phyloP scores from a whole-genome alignment of 352 stramenopile species.

The Globisporangium okanoganense region DNA sequence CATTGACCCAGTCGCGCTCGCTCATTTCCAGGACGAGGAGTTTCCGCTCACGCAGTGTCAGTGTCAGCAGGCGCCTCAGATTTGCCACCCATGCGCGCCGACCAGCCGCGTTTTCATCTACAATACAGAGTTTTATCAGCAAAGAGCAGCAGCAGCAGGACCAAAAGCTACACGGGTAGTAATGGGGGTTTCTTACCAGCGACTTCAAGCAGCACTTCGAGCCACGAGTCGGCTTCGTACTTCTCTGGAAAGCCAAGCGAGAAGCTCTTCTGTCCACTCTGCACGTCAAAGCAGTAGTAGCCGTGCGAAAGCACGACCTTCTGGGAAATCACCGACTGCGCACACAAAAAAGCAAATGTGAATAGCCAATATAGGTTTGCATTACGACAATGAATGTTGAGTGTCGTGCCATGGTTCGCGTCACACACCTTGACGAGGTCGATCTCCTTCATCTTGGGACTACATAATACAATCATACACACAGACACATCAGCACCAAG shows the following conservation, averaged over 20 bases:
- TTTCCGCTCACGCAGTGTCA: constrained; percentile 43
- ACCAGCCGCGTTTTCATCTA: constrained; percentile 70
- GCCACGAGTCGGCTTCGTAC: constrained; percentile 44
- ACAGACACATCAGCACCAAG: neutral
- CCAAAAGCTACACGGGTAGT: neutral
- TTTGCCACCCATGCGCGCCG: constrained; percentile 63
- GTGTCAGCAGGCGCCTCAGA: constrained; percentile 45
- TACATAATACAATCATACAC: constrained; percentile 10
- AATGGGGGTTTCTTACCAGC: constrained; percentile 24
- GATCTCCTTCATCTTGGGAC: constrained; percentile 52
- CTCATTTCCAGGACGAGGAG: constrained; percentile 53
- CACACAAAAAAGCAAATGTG: neutral
- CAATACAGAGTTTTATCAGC: neutral
- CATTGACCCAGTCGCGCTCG: constrained; percentile 72
- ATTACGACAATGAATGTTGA: no score
- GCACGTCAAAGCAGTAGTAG: constrained; percentile 65
- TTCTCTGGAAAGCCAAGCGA: constrained; percentile 47
- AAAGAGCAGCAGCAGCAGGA: neutral
- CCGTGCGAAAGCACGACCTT: constrained; percentile 34
- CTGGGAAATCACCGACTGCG: constrained; percentile 37
- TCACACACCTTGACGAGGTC: constrained; percentile 62
- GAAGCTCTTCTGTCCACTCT: constrained; percentile 34
- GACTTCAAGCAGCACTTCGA: constrained; percentile 62
- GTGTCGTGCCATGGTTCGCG: no score
- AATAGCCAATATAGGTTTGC: neutral